These are phyloP conservation scores for Arthrobotrys musiformis DNA, from an alignment of 2,329 filamentous ascomycete genomes.

Conservation along the genomic window DNA sequence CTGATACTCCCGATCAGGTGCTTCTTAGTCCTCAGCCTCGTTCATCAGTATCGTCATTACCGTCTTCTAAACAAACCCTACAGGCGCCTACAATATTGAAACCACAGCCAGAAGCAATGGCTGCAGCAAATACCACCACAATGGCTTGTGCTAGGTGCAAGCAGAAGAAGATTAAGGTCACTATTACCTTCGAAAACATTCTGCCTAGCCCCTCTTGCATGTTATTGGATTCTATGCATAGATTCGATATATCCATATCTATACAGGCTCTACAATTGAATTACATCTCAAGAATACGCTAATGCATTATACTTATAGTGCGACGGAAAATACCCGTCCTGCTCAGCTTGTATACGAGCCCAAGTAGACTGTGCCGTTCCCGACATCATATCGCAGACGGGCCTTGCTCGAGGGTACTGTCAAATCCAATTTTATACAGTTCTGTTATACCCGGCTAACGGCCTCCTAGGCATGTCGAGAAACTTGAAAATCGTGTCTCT, in stretches of 20 bases:
- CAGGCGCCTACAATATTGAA: background rate
- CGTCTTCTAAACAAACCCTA: background rate
- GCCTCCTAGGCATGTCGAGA: constrained; percentile 26
- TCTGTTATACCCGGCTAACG: background rate
- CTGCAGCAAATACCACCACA: background rate
- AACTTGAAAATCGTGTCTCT: constrained; percentile 36
- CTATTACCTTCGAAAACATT: too few species aligned
- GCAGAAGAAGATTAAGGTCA: constrained; percentile 46
- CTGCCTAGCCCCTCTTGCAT: too few species aligned
- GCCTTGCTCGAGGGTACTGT: constrained; percentile 34
- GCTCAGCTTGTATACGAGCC: constrained; percentile 29
- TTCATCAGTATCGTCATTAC: background rate
- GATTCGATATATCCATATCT: too few species aligned
- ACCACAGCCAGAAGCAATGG: background rate
- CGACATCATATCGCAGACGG: constrained; percentile 40
- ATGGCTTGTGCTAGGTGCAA: constrained; percentile 48
- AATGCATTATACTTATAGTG: constrained; percentile 31
- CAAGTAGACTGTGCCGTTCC: constrained; percentile 27
- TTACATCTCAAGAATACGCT: too few species aligned
- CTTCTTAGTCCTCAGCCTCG: background rate
- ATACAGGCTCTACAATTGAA: too few species aligned
- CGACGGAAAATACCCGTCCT: constrained; percentile 40
- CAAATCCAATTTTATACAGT: background rate
- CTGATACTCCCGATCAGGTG: constrained; percentile 30
- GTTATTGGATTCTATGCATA: background rate